Evolutionary conservation across 2,329 filamentous ascomycete genomes (phyloP).

Genomic region (Penicillium vulpinum): DNA sequence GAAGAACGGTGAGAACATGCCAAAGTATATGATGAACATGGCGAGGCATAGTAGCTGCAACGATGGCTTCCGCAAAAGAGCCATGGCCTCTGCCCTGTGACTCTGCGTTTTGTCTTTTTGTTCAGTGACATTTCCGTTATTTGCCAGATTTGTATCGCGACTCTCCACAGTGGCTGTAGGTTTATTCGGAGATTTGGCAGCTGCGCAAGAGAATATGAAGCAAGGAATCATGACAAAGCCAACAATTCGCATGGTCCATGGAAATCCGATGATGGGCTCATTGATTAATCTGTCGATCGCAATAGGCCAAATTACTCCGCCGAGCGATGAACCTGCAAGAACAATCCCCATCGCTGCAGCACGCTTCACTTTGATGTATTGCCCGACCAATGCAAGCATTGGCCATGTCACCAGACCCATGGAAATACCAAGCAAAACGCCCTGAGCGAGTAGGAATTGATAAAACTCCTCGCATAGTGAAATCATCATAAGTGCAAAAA

Average conservation of each 20-base stretch:
- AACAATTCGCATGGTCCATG: conserved; percentile 42
- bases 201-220: conserved; percentile 31
- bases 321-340: conserved; percentile 36
- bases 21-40: conserved; percentile 41
- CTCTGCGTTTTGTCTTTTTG: neutral
- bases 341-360: conserved; percentile 36
- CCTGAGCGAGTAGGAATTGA: conserved; percentile 44
- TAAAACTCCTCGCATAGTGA: conserved; percentile 40
- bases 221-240: conserved; percentile 46
- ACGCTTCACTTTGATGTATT: conserved; percentile 32
- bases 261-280: conserved; percentile 28
- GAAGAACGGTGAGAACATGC: conserved; percentile 45
- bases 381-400: conserved; percentile 31
- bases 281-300: conserved; percentile 33
- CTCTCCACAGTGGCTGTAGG: neutral
- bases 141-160: neutral
- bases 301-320: conserved; percentile 40
- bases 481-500: conserved; percentile 40
- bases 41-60: conserved; percentile 32
- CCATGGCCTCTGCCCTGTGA: conserved; percentile 5
- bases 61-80: conserved; percentile 20
- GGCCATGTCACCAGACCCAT: conserved; percentile 35
- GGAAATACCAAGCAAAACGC: conserved; percentile 33
- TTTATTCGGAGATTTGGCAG: conserved; percentile 12
- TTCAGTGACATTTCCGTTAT: neutral